Evolutionary conservation across 441 rosid genomes (phyloP).

Genomic region (Populus hybrid): DNA sequence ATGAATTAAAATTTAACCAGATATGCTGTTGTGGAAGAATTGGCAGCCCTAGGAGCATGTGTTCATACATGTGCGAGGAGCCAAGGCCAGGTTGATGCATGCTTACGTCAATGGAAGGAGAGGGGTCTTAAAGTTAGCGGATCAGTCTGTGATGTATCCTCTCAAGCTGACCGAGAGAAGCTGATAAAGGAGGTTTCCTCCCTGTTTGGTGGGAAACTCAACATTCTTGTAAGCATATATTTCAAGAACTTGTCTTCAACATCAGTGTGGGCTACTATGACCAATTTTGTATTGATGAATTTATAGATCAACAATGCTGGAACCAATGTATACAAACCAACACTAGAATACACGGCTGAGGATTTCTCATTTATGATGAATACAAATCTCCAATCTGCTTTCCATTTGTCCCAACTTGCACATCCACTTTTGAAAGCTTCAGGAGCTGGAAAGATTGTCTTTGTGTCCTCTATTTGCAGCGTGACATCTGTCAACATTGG

Average conservation of each 20-base stretch:
- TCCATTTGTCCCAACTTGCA: constrained; percentile 63
- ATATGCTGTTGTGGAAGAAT: constrained; percentile 21
- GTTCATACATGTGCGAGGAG: constrained; percentile 17
- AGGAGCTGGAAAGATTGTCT: constrained; percentile 61
- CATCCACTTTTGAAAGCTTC: constrained; percentile 79
- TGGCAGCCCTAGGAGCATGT: constrained; percentile 18
- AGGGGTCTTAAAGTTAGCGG: constrained; percentile 23
- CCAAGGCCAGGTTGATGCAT: constrained; percentile 7
- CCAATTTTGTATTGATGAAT: not conserved
- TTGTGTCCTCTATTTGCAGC: constrained; percentile 77
- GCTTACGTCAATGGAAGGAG: constrained; percentile 13
- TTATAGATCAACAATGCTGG: constrained; percentile 76
- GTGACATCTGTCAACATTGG: constrained; percentile 42
- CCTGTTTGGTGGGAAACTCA: constrained; percentile 21
- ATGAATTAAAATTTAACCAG: not conserved
- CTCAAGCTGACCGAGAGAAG: constrained; percentile 12
- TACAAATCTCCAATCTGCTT: constrained; percentile 67
- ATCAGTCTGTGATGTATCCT: constrained; percentile 23
- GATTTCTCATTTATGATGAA: constrained; percentile 48
- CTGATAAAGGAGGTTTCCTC: constrained; percentile 11
- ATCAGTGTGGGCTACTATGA: not conserved
- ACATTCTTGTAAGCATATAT: constrained; percentile 18
- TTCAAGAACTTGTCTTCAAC: not conserved
- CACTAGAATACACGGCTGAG: constrained; percentile 56
- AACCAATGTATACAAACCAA: constrained; percentile 59